These are phyloP conservation scores for Coniochaeta sp. DNA, from an alignment of 2,329 filamentous ascomycete genomes.

Conservation along the genomic window DNA sequence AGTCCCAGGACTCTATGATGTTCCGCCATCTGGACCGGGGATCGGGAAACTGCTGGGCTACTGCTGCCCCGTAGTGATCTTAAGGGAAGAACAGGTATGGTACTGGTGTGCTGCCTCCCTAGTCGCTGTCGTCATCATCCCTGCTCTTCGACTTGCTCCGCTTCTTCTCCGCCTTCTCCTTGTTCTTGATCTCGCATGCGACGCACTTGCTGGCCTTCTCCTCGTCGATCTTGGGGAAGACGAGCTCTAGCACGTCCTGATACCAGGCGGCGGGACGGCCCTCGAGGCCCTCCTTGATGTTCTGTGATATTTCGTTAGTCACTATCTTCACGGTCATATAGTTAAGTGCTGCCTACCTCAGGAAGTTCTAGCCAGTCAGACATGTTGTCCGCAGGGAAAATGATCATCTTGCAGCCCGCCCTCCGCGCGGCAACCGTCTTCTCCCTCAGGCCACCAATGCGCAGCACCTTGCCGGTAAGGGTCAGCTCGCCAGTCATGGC, in stretches of 20 bases:
- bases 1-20: not conserved
- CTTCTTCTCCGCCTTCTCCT: constrained; percentile 30
- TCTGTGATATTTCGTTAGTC: constrained; percentile 46
- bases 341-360: constrained; percentile 56
- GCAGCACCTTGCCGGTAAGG: constrained; percentile 89
- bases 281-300: constrained; percentile 94
- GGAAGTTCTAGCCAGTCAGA: constrained; percentile 97
- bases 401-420: constrained; percentile 85
- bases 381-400: constrained; percentile 93
- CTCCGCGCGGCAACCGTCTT: constrained; percentile 94
- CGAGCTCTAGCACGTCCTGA: constrained; percentile 81
- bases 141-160: constrained; percentile 48
- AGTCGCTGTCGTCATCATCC: constrained; percentile 45
- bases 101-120: constrained; percentile 2
- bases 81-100: no score
- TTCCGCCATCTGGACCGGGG: not conserved
- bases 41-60: no score
- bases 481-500: constrained; percentile 98
- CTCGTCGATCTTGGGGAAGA: constrained; percentile 76
- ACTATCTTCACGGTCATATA: not conserved
- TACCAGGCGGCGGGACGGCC: constrained; percentile 93
- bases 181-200: constrained; percentile 45
- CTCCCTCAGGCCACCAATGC: constrained; percentile 89
- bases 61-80: no score
- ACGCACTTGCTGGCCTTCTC: constrained; percentile 71